A percentile compares a stretch with the other conserved stretches of the same genome.
Evolutionary conservation across 805 yeast species (phyloP).

Genomic region (Teunomyces atbi): DNA sequence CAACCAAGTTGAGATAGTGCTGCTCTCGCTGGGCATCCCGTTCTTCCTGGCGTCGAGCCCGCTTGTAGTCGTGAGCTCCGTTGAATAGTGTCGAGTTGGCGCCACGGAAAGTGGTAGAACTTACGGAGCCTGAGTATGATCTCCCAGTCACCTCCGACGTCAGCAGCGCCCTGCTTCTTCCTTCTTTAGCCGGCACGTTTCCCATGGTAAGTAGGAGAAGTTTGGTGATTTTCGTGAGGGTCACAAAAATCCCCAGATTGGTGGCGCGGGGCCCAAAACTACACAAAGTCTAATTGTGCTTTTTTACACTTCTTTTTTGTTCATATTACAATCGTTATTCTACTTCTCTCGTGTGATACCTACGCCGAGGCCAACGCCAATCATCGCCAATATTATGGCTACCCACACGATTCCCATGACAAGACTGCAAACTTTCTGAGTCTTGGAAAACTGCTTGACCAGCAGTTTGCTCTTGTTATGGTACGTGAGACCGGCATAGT

Average conservation of each 20-base stretch:
- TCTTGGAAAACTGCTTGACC: constrained; percentile 17
- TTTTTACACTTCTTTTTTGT: background rate
- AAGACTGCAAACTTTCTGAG: constrained; percentile 33
- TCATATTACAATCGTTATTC: background rate
- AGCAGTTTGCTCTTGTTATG: constrained; percentile 10
- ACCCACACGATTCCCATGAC: constrained; percentile 35
- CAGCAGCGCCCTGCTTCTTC: constrained; percentile 27
- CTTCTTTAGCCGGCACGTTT: constrained; percentile 44
- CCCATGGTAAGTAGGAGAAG: constrained; percentile 30
- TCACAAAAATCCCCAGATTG: constrained; percentile 1
- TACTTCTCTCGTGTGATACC: constrained; percentile 13
- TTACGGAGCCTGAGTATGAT: constrained; percentile 6
- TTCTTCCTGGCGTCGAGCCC: constrained; percentile 44
- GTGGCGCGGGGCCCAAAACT: background rate
- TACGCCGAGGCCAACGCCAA: constrained; percentile 38
- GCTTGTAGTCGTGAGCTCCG: constrained; percentile 17
- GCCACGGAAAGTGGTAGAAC: constrained; percentile 8
- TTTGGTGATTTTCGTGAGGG: background rate
- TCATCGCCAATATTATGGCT: constrained; percentile 33
- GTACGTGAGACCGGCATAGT: constrained; percentile 18
- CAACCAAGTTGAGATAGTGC: constrained; percentile 58
- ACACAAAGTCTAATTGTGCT: background rate
- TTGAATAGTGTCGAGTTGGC: constrained; percentile 17
- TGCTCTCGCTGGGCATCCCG: constrained; percentile 51
- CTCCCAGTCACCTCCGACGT: constrained; percentile 8